Conservation (phyloP, 2,329 filamentous ascomycete species). For the Colletotrichum sp. region DNA sequence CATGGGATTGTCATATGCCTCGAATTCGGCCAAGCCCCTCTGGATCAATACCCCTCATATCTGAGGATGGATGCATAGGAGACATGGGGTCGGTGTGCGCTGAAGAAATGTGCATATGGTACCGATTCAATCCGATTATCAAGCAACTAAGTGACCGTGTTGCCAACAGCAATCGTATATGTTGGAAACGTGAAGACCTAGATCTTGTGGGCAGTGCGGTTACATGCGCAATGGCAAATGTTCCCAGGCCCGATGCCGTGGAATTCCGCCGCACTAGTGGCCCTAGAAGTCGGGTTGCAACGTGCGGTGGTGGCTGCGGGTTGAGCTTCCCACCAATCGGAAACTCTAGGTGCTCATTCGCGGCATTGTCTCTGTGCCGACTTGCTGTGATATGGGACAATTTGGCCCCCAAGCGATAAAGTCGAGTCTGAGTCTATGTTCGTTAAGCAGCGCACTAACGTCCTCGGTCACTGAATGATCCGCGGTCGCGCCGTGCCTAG, state of each 20-base stretch:
- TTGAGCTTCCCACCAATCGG: neutral
- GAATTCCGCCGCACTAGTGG: slow-evolving; percentile 15
- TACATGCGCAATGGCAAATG: neutral
- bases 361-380: neutral
- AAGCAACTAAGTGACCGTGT: neutral
- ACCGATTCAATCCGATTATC: neutral
- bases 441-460: neutral
- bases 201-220: neutral
- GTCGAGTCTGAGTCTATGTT: neutral
- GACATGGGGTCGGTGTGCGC: neutral
- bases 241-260: neutral
- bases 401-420: neutral
- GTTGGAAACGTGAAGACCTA: neutral
- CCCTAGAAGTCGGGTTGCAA: neutral
- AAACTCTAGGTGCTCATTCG: neutral
- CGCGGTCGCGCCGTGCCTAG: neutral
- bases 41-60: neutral
- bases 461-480: neutral
- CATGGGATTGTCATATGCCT: neutral
- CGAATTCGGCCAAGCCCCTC: neutral
- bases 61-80: neutral
- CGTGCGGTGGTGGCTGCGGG: neutral
- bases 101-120: neutral
- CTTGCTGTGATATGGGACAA: neutral
- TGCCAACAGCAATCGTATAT: neutral